Evolutionary conservation across 495 filamentous ascomycete genomes (phyloP).

Genomic region (Chaetomium fimeti): DNA sequence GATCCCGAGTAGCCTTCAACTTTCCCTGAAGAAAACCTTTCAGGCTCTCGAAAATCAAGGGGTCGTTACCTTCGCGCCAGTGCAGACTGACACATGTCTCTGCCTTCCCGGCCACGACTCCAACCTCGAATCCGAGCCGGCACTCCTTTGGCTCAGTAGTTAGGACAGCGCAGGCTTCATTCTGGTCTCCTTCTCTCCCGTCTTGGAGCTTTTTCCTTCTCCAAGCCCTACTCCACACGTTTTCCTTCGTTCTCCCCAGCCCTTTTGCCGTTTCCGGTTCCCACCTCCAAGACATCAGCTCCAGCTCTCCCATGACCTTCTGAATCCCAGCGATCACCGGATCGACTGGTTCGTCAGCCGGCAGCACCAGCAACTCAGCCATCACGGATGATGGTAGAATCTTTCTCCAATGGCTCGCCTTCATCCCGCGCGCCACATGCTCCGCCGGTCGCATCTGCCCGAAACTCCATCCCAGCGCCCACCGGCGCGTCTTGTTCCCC

Average conservation of each 20-base stretch:
- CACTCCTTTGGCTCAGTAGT: conserved; percentile 19
- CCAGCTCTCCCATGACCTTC: conserved; percentile 50
- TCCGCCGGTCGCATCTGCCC: conserved; percentile 62
- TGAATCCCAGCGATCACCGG: conserved; percentile 24
- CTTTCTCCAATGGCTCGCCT: conserved; percentile 55
- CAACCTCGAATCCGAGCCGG: conserved; percentile 31
- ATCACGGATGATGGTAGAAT: conserved; percentile 57
- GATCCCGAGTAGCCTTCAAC: conserved; percentile 21
- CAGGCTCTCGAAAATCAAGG: conserved; percentile 82
- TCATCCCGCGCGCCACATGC: conserved; percentile 56
- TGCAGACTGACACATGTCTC: conserved; percentile 50
- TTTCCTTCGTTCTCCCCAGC: conserved; percentile 41
- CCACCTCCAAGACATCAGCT: conserved; percentile 55
- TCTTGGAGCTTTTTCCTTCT: conserved; percentile 38
- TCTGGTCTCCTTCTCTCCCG: not conserved
- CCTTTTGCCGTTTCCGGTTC: conserved; percentile 34
- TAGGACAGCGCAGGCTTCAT: not conserved
- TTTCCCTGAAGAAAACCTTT: conserved; percentile 63
- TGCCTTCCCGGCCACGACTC: conserved; percentile 21
- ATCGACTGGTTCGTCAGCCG: conserved; percentile 10
- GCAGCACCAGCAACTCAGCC: conserved; percentile 29
- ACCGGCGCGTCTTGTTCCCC: conserved; percentile 75
- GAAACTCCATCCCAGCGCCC: conserved; percentile 90
- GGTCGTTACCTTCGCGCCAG: conserved; percentile 76
- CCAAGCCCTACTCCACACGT: conserved; percentile 54